Evolutionary conservation across 108 stramenopile genomes (phyloP), one percentile per base, ranked within the genome.

Genomic region (Skeletonema grethae): DNA sequence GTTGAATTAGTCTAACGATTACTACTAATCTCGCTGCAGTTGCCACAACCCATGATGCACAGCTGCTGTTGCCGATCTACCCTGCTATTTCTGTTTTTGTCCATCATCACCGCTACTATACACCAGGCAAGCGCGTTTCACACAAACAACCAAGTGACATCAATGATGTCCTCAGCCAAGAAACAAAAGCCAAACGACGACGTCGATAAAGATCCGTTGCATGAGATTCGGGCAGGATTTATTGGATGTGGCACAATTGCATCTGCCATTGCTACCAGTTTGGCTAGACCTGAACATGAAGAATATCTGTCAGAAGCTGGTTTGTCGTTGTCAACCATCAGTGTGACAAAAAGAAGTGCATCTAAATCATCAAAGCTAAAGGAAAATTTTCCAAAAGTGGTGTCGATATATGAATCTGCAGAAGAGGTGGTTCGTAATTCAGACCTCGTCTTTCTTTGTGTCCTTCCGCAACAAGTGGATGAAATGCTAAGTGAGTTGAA

Each of bases 231-330:
- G 0, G 78, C 87, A 16, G 93, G 93, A 15, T 91, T 94, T 69
- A 36, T 91, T 31, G 93, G 93, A n/a, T 90, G 82, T 60, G 93
- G 93, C 15, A 94, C 93, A 9, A 91, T 94, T 60, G 93, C 89
- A 29, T 70, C 73, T 13, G 76, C 87, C 55, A 94, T 94, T 53
- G 93, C 88, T 22, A 88, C 74, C 2, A 89, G 87, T 12, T 62
- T 94, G 22, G 83, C 73, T 29, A 43, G 34, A 12, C 55, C 65
- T 15, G 48, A 31, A 6, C 70, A 69, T 38, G 67, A 73, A 24
- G 10, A 25, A 3, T 34, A 65, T 24, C 64, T 77, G 25, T 55
- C 68, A 29, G 46, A 48, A 3, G 28, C 62, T 48, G 65, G 50
- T n/a, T 36, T 75, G 34, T 29, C 57, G 0, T 65, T 86, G 10